Evolutionary conservation across 345 rosid genomes (phyloP).

Genomic region (Dipteronia sinensis): DNA sequence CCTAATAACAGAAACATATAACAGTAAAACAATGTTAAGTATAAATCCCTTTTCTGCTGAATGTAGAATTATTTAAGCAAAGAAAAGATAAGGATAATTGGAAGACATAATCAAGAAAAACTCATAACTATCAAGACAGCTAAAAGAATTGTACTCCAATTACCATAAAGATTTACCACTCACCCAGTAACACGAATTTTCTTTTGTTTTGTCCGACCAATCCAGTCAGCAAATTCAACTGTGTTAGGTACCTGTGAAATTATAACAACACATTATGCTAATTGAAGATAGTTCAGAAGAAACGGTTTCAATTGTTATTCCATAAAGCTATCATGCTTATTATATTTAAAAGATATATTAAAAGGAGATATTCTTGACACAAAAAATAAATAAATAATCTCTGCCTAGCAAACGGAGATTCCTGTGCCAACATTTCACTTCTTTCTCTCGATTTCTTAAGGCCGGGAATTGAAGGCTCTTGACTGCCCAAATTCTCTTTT

Average conservation of each 20-base stretch:
- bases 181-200: conserved; percentile 92
- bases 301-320: not conserved
- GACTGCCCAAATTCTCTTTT: not conserved
- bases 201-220: conserved; percentile 93
- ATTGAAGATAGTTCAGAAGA: not conserved
- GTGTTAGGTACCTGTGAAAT: conserved; percentile 85
- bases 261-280: conserved; percentile 9
- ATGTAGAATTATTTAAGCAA: not conserved
- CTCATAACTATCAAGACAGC: not conserved
- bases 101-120: conserved; percentile 3
- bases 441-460: not conserved
- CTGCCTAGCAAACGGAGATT: not conserved
- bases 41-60: conserved; percentile 3
- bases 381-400: not conserved
- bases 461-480: not conserved
- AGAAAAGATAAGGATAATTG: conserved; percentile 2
- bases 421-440: not conserved
- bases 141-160: conserved; percentile 12
- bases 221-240: conserved; percentile 95
- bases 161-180: conserved; percentile 32
- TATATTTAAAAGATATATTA: not conserved
- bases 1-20: conserved; percentile 43
- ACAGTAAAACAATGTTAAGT: conserved; percentile 1
- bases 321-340: not conserved
- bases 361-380: not conserved